These are phyloP conservation scores for Paxillus involutus DNA, from an alignment of 768 basidiomycete species.

Conservation along the genomic window DNA sequence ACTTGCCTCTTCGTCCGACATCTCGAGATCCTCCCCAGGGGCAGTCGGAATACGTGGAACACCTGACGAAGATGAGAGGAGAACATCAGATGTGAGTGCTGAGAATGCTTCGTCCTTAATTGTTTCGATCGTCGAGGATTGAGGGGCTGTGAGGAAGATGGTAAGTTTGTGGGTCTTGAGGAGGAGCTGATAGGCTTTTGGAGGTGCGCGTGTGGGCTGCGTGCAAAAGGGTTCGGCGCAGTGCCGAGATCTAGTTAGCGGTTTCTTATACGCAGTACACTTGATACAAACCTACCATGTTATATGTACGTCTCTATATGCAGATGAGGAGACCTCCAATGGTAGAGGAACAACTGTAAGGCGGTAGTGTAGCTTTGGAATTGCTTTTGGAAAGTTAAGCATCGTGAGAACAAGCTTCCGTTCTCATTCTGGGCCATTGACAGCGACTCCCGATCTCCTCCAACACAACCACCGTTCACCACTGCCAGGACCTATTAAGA, in stretches of 20 bases:
- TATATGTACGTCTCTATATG: not conserved
- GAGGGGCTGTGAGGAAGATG: slow-evolving; percentile 56
- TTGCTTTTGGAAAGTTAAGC: not conserved
- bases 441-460: slow-evolving; percentile 8
- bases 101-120: slow-evolving; percentile 64
- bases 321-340: not conserved
- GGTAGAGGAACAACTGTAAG: too few relatives aligned
- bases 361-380: not conserved
- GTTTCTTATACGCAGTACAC: not conserved
- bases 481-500: not conserved
- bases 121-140: slow-evolving; percentile 52
- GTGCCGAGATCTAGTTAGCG: not conserved
- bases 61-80: slow-evolving; percentile 21
- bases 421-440: slow-evolving; percentile 8
- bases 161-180: slow-evolving; percentile 74
- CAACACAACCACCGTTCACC: slow-evolving; percentile 17
- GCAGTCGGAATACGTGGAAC: slow-evolving; percentile 31
- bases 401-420: slow-evolving; percentile 25
- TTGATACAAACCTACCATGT: slow-evolving; percentile 19
- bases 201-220: slow-evolving; percentile 54
- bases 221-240: not conserved
- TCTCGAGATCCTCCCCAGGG: slow-evolving; percentile 27
- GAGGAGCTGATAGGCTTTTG: slow-evolving; percentile 67
- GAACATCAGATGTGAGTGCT: slow-evolving; percentile 54
- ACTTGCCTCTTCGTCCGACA: slow-evolving; percentile 11